A percentile compares a stretch with the other conserved stretches of the same genome.
Conservation (phyloP, 1,284 basidiomycete genomes). For the Ustilago loliicola region DNA sequence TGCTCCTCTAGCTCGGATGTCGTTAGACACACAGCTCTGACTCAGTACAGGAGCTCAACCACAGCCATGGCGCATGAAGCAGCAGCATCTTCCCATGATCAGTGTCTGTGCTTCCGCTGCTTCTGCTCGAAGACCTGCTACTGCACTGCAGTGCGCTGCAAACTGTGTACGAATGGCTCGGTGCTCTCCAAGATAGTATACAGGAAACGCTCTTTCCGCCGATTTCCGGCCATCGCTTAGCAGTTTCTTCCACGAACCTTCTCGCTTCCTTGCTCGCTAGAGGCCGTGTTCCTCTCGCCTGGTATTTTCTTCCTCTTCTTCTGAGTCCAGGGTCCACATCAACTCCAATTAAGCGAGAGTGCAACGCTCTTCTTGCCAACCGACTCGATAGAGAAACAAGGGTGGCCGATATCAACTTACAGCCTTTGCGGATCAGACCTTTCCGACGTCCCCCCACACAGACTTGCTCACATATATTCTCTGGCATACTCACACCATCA, state of each 20-base stretch:
- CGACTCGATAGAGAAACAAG: background rate
- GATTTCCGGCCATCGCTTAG: slow-evolving; percentile 1
- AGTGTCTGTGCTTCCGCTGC: background rate
- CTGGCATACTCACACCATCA: background rate
- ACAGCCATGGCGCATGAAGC: background rate
- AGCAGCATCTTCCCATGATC: background rate
- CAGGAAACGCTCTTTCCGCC: background rate
- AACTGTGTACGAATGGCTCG: background rate
- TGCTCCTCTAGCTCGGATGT: background rate
- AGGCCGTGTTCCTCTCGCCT: background rate
- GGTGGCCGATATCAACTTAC: background rate
- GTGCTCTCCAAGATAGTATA: background rate
- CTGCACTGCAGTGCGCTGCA: too few species aligned
- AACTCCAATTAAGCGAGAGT: background rate
- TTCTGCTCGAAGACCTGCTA: background rate
- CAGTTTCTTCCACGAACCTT: background rate
- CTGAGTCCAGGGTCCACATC: background rate
- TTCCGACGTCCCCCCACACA: slow-evolving; percentile 1
- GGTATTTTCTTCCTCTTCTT: background rate
- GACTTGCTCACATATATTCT: background rate
- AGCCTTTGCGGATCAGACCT: slow-evolving; percentile 1
- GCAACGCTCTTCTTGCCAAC: background rate
- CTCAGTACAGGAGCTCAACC: background rate
- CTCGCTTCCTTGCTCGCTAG: background rate
- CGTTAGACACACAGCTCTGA: slow-evolving; percentile 4